Percentiles rank a stretch among this genome's conserved stretches.
These are phyloP conservation scores for Stromatinia cepivora DNA, from an alignment of 2,329 filamentous ascomycete genomes.

Conservation along the genomic window DNA sequence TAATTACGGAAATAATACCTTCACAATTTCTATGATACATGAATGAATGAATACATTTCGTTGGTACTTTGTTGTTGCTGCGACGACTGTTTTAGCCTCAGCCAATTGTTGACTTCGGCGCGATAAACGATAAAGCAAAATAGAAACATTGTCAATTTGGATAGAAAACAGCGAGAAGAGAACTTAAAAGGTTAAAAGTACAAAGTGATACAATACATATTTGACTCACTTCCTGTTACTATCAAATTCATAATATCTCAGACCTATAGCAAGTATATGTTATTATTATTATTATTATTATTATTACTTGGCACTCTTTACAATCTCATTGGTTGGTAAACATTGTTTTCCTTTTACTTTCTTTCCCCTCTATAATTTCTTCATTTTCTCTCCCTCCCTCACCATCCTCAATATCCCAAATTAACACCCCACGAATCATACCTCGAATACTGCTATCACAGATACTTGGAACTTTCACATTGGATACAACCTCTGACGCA, in stretches of 20 bases:
- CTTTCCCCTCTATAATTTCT: background rate
- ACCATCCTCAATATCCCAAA: background rate
- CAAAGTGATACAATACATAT: conserved; percentile 1
- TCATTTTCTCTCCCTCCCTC: background rate
- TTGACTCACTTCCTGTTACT: conserved; percentile 4
- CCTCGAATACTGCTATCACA: background rate
- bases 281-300: background rate
- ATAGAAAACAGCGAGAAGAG: background rate
- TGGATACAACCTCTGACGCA: conserved; percentile 17
- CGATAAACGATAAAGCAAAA: conserved; percentile 2
- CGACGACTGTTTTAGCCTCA: conserved; percentile 14
- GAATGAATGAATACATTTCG: background rate
- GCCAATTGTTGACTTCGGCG: conserved; percentile 18
- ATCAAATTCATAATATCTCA: background rate
- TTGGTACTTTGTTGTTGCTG: conserved; percentile 16
- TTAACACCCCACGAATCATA: conserved; percentile 5
- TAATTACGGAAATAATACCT: background rate
- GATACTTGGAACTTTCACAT: conserved; percentile 23
- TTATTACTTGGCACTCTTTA: background rate
- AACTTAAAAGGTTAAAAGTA: background rate
- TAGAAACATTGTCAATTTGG: background rate
- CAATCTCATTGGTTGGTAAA: conserved; percentile 15
- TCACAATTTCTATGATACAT: background rate
- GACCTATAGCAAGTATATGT: conserved; percentile 17
- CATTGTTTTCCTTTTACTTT: background rate